Percentiles rank a stretch among this genome's conserved stretches.
These are phyloP conservation scores for Aspergillus thermomutatus DNA, from an alignment of 2,329 filamentous ascomycete species.

Conservation along the genomic window DNA sequence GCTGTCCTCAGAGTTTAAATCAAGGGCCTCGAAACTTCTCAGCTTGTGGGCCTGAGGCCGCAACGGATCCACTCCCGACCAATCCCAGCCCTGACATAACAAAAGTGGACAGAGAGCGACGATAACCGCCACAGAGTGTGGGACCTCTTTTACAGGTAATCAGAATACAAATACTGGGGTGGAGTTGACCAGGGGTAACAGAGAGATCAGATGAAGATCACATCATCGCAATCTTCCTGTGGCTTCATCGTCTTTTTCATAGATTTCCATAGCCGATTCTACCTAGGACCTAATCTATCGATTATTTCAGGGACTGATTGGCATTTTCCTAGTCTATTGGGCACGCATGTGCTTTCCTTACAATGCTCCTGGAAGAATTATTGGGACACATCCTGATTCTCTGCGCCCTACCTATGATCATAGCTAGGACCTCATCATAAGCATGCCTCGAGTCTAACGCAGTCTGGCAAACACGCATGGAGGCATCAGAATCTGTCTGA, in stretches of 20 bases:
- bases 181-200: neutral
- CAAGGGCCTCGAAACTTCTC: neutral
- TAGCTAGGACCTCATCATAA: too few relatives aligned
- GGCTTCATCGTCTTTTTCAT: neutral
- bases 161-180: neutral
- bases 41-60: neutral
- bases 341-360: neutral
- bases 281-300: too few relatives aligned
- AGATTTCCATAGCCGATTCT: neutral
- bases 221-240: neutral
- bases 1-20: neutral
- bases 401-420: neutral
- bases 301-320: neutral
- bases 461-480: neutral
- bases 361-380: too few relatives aligned
- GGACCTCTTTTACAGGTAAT: constrained; percentile 1
- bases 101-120: neutral
- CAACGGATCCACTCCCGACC: neutral
- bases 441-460: too few relatives aligned
- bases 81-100: neutral
- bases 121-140: constrained; percentile 8
- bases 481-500: neutral
- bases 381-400: neutral
- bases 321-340: neutral
- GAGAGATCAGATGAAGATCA: neutral